Conservation (phyloP, 2,329 filamentous ascomycete genomes). For the Aureobasidium leucospermi region DNA sequence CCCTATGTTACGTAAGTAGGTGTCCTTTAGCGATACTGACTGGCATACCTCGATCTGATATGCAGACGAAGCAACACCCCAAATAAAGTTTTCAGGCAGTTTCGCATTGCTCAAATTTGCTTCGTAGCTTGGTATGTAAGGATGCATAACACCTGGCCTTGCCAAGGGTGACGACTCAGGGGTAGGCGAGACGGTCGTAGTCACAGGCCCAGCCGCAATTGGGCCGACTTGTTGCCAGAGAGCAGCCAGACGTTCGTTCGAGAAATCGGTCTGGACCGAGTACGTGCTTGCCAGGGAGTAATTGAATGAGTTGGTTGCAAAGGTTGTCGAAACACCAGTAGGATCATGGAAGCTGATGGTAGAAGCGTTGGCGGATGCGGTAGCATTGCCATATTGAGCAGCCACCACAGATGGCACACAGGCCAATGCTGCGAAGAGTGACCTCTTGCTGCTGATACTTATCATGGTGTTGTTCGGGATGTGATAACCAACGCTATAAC, state of each 20-base stretch:
- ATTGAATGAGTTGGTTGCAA: conserved; percentile 33
- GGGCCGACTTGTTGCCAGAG: conserved; percentile 28
- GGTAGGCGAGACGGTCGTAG: conserved; percentile 26
- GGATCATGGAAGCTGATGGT: conserved; percentile 25
- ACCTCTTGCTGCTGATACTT: too few species aligned
- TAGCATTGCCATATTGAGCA: too few species aligned
- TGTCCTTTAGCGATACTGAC: too few species aligned
- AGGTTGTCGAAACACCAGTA: conserved; percentile 23
- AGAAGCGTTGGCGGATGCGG: neutral
- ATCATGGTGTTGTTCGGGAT: too few species aligned
- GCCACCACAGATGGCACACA: too few species aligned
- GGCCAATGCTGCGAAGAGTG: too few species aligned
- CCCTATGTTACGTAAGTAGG: conserved; percentile 17
- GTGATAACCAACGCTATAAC: too few species aligned
- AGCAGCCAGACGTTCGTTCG: conserved; percentile 33
- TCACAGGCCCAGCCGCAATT: conserved; percentile 21
- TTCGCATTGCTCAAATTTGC: conserved; percentile 20
- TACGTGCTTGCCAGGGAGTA: conserved; percentile 37
- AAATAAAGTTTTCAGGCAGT: conserved; percentile 33
- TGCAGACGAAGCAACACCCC: conserved; percentile 29
- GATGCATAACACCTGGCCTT: conserved; percentile 24
- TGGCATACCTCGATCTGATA: conserved; percentile 23
- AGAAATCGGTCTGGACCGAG: conserved; percentile 38
- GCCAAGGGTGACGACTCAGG: conserved; percentile 29
- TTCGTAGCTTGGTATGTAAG: conserved; percentile 27